Percentiles rank a stretch among this genome's conserved stretches.
Evolutionary conservation across 2,329 filamentous ascomycete species (phyloP).

Genomic region (Pseudocercospora musae): DNA sequence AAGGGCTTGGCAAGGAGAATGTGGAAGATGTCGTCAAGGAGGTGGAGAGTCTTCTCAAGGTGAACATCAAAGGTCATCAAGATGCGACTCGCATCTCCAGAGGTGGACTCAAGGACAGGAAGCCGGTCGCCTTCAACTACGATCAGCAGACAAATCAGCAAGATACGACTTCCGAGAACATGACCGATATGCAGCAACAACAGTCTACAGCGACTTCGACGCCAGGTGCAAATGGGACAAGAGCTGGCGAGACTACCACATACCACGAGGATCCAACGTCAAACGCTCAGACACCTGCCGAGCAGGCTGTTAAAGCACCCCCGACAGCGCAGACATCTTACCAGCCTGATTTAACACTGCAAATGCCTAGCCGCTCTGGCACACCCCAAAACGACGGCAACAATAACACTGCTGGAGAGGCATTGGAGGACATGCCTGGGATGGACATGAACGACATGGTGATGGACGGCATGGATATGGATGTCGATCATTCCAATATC

Average conservation of each 20-base stretch:
- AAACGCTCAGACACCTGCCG: slow-evolving; percentile 4
- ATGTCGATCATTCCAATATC: slow-evolving; percentile 17
- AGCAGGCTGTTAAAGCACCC: slow-evolving; percentile 1
- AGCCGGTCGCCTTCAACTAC: slow-evolving; percentile 15
- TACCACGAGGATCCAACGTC: slow-evolving; percentile 15
- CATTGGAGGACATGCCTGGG: slow-evolving; percentile 16
- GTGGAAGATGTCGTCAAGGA: slow-evolving; percentile 72
- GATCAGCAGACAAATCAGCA: slow-evolving; percentile 12
- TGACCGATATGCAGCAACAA: slow-evolving; percentile 9
- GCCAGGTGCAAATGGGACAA: slow-evolving; percentile 37
- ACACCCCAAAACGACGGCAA: neutral
- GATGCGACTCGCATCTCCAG: slow-evolving; percentile 32
- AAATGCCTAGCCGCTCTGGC: neutral
- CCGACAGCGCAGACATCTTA: slow-evolving; percentile 1
- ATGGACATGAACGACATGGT: slow-evolving; percentile 21
- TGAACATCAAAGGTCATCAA: slow-evolving; percentile 51
- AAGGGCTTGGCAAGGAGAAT: slow-evolving; percentile 43
- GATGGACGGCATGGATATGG: slow-evolving; percentile 29
- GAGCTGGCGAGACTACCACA: slow-evolving; percentile 1
- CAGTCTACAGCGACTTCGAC: slow-evolving; percentile 52
- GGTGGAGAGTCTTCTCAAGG: slow-evolving; percentile 68
- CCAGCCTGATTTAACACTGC: neutral
- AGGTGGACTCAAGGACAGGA: slow-evolving; percentile 36
- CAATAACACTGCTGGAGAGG: slow-evolving; percentile 38
- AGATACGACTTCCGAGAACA: slow-evolving; percentile 8